Evolutionary conservation across 768 basidiomycete species (phyloP).

Genomic region (Myochromella boudieri): DNA sequence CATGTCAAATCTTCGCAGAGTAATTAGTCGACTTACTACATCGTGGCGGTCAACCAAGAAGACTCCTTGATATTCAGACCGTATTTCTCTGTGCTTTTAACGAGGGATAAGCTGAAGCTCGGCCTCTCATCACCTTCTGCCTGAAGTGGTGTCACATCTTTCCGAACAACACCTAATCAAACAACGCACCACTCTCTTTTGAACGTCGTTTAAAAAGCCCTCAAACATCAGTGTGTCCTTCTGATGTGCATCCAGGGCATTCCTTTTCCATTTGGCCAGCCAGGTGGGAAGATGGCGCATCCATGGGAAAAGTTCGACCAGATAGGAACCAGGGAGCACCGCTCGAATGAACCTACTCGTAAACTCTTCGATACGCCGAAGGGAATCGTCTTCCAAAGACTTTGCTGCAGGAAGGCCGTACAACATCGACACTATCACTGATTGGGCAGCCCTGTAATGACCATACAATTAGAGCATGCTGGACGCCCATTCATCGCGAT

Average conservation of each 20-base stretch:
- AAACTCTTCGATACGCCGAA: constrained; percentile 19
- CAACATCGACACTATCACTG: constrained; percentile 13
- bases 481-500: background rate
- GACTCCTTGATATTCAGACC: constrained; percentile 12
- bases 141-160: background rate
- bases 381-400: constrained; percentile 11
- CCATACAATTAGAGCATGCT: background rate
- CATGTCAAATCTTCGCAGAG: background rate
- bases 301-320: constrained; percentile 36
- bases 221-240: constrained; percentile 25
- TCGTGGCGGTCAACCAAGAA: constrained; percentile 13
- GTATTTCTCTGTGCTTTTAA: constrained; percentile 10
- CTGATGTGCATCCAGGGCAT: constrained; percentile 15
- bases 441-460: constrained; percentile 14
- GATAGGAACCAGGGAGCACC: constrained; percentile 32
- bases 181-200: background rate
- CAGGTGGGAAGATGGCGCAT: constrained; percentile 29
- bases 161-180: background rate
- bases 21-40: constrained; percentile 19
- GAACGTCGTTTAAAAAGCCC: constrained; percentile 14
- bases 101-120: background rate
- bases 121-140: constrained; percentile 4
- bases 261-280: constrained; percentile 28
- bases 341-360: constrained; percentile 27
- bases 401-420: constrained; percentile 18